Percentiles rank a stretch among this genome's conserved stretches.
Evolutionary conservation across 1,139 yeast species (phyloP).

Genomic region (Candida sp.): DNA sequence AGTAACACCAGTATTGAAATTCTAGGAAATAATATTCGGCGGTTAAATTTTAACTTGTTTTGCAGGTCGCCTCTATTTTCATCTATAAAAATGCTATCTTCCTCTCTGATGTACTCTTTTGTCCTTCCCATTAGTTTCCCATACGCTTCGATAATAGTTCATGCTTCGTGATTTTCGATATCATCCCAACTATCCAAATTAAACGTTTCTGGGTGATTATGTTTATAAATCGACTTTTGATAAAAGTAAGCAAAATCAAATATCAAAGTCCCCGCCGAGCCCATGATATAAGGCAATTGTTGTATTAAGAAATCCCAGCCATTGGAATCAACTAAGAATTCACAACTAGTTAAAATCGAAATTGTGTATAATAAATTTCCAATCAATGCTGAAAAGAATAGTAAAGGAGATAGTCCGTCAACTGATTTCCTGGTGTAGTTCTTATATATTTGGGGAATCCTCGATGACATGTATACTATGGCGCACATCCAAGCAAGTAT

Average conservation of each 20-base stretch:
- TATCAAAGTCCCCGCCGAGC: slow-evolving; percentile 81
- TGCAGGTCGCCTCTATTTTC: too few species aligned
- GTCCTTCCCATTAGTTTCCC: too few species aligned
- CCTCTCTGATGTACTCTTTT: too few species aligned
- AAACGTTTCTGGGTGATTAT: slow-evolving; percentile 25
- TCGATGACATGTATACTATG: slow-evolving; percentile 65
- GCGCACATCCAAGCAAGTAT: slow-evolving; percentile 83
- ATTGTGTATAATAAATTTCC: slow-evolving; percentile 83
- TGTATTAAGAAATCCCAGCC: slow-evolving; percentile 52
- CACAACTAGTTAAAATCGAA: slow-evolving; percentile 60
- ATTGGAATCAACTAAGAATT: slow-evolving; percentile 23
- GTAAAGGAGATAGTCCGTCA: slow-evolving; percentile 75
- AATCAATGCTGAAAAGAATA: slow-evolving; percentile 73
- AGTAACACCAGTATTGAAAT: too few species aligned
- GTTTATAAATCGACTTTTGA: slow-evolving; percentile 48
- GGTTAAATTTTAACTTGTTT: too few species aligned
- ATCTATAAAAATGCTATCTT: too few species aligned
- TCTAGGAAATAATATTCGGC: too few species aligned
- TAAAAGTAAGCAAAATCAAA: slow-evolving; percentile 76
- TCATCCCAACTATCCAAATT: slow-evolving; percentile 23
- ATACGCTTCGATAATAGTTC: background rate
- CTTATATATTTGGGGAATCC: slow-evolving; percentile 82
- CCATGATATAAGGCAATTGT: slow-evolving; percentile 80
- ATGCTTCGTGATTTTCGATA: slow-evolving; percentile 5
- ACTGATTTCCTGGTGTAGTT: slow-evolving; percentile 78